A percentile compares a stretch with the other conserved stretches of the same genome.
phyloP scores from a whole-genome alignment of 768 basidiomycete genomes.

The Termitomyces sp. region DNA sequence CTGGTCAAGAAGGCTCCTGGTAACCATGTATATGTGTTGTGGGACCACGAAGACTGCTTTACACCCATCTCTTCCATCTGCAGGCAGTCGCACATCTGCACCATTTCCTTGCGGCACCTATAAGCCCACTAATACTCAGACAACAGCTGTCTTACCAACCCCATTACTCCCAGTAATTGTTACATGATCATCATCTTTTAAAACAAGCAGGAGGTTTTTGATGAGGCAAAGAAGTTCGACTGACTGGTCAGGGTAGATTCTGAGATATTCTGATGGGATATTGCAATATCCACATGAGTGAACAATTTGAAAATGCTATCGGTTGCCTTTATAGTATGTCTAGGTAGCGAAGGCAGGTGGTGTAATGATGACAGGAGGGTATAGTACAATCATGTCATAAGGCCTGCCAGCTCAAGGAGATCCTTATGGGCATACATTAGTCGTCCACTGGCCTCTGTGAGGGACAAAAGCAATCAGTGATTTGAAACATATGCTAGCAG shows the following conservation, averaged over 20 bases:
- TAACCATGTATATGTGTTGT: conserved; percentile 89
- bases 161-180: conserved; percentile 95
- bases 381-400: conserved; percentile 88
- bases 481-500: conserved; percentile 81
- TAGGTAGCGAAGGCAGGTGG: conserved; percentile 55
- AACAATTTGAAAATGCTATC: conserved; percentile 63
- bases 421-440: conserved; percentile 98
- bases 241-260: not conserved
- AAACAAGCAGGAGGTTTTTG: conserved; percentile 58
- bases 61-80: conserved; percentile 33
- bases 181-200: conserved; percentile 76
- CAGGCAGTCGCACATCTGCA: conserved; percentile 30
- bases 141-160: conserved; percentile 87
- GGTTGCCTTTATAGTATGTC: conserved; percentile 27
- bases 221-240: conserved; percentile 45
- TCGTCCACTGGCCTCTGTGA: conserved; percentile 95
- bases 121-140: conserved; percentile 83
- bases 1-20: conserved; percentile 86
- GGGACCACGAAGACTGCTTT: conserved; percentile 83
- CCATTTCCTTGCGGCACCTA: conserved; percentile 64
- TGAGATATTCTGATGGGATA: conserved; percentile 35
- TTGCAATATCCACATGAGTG: conserved; percentile 64
- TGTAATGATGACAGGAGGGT: conserved; percentile 84
- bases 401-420: conserved; percentile 89
- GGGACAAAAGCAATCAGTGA: conserved; percentile 81